phyloP scores from a whole-genome alignment of 225 moss, liverwort and hornwort genomes.

The Marchantia paleacea region DNA sequence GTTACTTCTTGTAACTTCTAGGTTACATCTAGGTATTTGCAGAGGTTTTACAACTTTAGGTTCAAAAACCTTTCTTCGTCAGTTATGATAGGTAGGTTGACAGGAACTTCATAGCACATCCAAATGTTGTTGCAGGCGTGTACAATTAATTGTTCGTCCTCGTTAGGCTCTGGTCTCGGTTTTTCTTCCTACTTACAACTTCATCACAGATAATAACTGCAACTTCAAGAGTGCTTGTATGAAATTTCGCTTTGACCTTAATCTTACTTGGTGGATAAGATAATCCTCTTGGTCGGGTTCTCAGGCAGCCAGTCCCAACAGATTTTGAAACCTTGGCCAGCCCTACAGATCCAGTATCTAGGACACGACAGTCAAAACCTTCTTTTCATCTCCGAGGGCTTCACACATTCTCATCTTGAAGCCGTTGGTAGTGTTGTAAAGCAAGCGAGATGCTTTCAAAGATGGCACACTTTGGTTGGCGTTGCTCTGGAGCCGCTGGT shows the following conservation, averaged over 20 bases:
- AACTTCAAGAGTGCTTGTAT: not conserved
- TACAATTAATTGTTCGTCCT: not conserved
- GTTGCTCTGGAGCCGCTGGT: not conserved
- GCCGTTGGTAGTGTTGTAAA: not conserved
- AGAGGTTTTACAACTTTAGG: not conserved
- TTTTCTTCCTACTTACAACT: not conserved
- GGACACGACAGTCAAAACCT: not conserved
- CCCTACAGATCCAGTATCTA: not conserved
- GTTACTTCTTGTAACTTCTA: slow-evolving; percentile 16
- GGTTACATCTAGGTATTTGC: not conserved
- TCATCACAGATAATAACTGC: not conserved
- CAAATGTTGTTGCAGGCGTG: not conserved
- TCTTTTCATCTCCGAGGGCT: not conserved
- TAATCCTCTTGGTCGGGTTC: not conserved
- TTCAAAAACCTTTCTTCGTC: not conserved
- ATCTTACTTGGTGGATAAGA: not conserved
- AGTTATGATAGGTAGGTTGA: not conserved
- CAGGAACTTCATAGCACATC: not conserved
- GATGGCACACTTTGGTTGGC: not conserved
- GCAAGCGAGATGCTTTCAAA: not conserved
- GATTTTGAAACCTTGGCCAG: not conserved
- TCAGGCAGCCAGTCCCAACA: not conserved
- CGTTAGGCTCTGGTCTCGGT: slow-evolving; percentile 1
- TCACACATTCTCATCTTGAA: not conserved
- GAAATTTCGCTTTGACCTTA: not conserved